Base-by-base conservation (phyloP, 2,329 filamentous ascomycete species). In the Rhinocladiella similis region DNA sequence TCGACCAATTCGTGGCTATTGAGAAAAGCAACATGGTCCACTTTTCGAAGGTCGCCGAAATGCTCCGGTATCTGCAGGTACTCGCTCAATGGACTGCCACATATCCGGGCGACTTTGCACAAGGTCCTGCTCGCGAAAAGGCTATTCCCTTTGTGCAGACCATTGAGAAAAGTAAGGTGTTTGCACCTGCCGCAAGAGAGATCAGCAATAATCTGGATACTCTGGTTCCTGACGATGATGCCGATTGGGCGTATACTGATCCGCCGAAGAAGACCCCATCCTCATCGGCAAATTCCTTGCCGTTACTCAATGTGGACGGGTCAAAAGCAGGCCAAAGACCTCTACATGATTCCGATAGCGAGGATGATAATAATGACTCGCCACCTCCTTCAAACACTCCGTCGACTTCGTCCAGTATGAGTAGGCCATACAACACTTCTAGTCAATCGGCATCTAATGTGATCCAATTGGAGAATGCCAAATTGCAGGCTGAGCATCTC, bases 41-140 rank as follows among this genome's bases (percentile, higher is more conserved):
- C 61, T 82, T 97, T 42, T 86, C 86, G 52, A 90, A 88, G 65
- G 92, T 89, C 39, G 86, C 88, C 6, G 85, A 87, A 4, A 93
- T 97, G 69, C 80, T 96, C 53, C 85, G 92, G 50, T 89, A 93
- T 59, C 86, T 96, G 38, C 87, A 89, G 63, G 85, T 94, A 5
- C 77, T 97, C 56, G 90, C 91, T 4, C 89, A 90, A 70, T 99
- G 94, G 94, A 87, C 96, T 1, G 86, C 87, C 14, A 79, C 87
- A 42, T 97, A 97, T 71, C 92, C 94, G 0, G 93, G 91, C 14
- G 94, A 99, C 72, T 96, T 97, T 77, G 91, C 91, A 1, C 86
- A 88, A 60, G 82, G 87, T 1, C 81, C 81, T 19, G 95, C 91
- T 1, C 85, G 86, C 63, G 84, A 82, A 62, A 84, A 83, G 29